phyloP scores from a whole-genome alignment of 345 rosid species.

The Corchorus olitorius region DNA sequence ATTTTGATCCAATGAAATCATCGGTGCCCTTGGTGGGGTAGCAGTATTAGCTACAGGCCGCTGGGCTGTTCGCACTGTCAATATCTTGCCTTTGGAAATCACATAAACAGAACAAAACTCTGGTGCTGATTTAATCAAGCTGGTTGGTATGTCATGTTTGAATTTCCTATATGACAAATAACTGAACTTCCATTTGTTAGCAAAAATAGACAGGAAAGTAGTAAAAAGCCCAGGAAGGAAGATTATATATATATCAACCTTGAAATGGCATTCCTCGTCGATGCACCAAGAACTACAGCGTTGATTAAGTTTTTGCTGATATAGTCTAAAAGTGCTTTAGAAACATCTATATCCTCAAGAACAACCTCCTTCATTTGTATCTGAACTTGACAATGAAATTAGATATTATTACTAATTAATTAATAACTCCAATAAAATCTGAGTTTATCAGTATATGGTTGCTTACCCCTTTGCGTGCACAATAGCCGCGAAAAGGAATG shows the following conservation, averaged over 20 bases:
- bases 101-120: conserved; percentile 78
- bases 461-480: conserved; percentile 84
- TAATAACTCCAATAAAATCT: too few species aligned
- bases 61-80: conserved; percentile 51
- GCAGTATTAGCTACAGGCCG: conserved; percentile 48
- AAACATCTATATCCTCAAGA: conserved; percentile 60
- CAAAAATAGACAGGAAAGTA: background rate
- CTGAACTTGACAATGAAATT: conserved; percentile 37
- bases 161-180: conserved; percentile 39
- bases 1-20: conserved; percentile 23
- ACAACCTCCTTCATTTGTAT: conserved; percentile 58
- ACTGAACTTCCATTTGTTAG: background rate
- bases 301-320: conserved; percentile 50
- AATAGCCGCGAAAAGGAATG: conserved; percentile 68
- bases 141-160: conserved; percentile 56
- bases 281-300: conserved; percentile 67
- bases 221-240: background rate
- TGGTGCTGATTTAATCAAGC: conserved; percentile 55
- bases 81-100: conserved; percentile 76
- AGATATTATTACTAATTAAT: too few species aligned
- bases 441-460: too few species aligned
- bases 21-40: conserved; percentile 53
- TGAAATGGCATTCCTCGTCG: conserved; percentile 58
- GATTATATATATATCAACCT: conserved; percentile 40
- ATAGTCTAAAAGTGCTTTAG: conserved; percentile 64